phyloP scores from a whole-genome alignment of 2,329 filamentous ascomycete species.

The Arthroderma uncinatum region DNA sequence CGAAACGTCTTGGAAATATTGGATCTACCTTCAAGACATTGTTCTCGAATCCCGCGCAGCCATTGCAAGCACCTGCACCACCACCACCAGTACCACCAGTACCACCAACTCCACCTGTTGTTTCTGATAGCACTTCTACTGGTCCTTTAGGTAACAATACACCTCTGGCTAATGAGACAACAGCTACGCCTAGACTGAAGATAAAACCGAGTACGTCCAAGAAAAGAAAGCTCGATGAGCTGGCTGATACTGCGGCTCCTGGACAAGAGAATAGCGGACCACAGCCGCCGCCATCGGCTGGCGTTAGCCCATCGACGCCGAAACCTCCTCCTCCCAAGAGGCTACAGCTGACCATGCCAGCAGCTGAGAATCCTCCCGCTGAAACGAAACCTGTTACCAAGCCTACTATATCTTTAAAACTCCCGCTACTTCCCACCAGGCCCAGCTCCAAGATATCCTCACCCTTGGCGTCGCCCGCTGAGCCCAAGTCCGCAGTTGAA shows the following conservation, averaged over 20 bases:
- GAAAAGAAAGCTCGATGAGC: slow-evolving; percentile 48
- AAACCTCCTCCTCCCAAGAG: slow-evolving; percentile 27
- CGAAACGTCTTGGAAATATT: slow-evolving; percentile 28
- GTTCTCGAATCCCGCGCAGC: slow-evolving; percentile 20
- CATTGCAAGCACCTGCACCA: background rate
- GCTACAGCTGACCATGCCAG: slow-evolving; percentile 28
- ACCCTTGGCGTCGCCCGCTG: slow-evolving; percentile 8
- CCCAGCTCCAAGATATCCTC: slow-evolving; percentile 9
- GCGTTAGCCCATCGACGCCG: background rate
- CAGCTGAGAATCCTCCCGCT: slow-evolving; percentile 22
- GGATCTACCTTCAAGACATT: slow-evolving; percentile 30
- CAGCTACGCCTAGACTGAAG: slow-evolving; percentile 19
- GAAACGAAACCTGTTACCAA: slow-evolving; percentile 14
- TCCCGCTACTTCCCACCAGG: slow-evolving; percentile 12
- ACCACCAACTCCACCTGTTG: slow-evolving; percentile 19
- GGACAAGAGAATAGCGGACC: slow-evolving; percentile 11
- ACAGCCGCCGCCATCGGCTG: slow-evolving; percentile 14
- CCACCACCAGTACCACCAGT: slow-evolving; percentile 3
- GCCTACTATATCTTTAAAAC: slow-evolving; percentile 4
- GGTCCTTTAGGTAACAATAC: slow-evolving; percentile 17
- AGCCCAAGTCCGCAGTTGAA: slow-evolving; percentile 11
- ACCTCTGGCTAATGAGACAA: slow-evolving; percentile 19
- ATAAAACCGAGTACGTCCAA: slow-evolving; percentile 21
- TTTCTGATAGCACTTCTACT: slow-evolving; percentile 15
- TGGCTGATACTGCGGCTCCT: slow-evolving; percentile 23